Base-by-base conservation (phyloP, 225 moss, liverwort and hornwort genomes). In the Sphagnum contortum region DNA sequence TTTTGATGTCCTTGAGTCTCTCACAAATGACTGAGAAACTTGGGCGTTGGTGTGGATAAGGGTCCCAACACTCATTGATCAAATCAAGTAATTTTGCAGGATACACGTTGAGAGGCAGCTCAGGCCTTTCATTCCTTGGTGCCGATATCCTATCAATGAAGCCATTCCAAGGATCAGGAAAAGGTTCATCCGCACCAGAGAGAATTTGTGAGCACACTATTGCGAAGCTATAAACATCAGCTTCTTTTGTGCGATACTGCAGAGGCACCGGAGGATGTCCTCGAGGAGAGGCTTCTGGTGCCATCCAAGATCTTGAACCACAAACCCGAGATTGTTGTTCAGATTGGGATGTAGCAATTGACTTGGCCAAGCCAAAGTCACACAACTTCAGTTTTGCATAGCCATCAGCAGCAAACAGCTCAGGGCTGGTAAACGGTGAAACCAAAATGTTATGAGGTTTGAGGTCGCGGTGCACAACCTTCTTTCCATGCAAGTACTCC, bases 171-270 rank as follows among this genome's bases (percentile, higher is more conserved):
- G 58, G 4, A 61, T 57, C 56, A 69, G 4, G 3, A 62, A 76
- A 68, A 5, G 71, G 71, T 55, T 14, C 49, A 3, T 44, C 10
- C 29, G 29, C 29, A 5, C 68, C 68, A 52, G 64, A 59, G 0
- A 68, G 47, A 11, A 72, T 61, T 29, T 68, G 64, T 7, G 48
- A 57, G n/a, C 61, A 74, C 45, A 55, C 55, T 57, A 74, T 13
- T 12, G 57, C 74, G 13, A 74, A 74, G 56, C 74, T 74, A 61
- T 66, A 74, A 10, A 74, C 69, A 60, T 74, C 74, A 29, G 74
- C 74, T 59, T 62, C 45, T 48, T 52, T 49, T 45, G 53, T 13
- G 12, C 12, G 47, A 29, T 9, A 58, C 10, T 66, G 48, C 12
- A 57, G 10, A 0, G 9, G 3, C 0, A 53, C 29, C 8, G 64